Percentiles rank a stretch among this genome's conserved stretches.
phyloP scores from a whole-genome alignment of 352 stramenopile genomes.

The Globisporangium camurandrum region DNA sequence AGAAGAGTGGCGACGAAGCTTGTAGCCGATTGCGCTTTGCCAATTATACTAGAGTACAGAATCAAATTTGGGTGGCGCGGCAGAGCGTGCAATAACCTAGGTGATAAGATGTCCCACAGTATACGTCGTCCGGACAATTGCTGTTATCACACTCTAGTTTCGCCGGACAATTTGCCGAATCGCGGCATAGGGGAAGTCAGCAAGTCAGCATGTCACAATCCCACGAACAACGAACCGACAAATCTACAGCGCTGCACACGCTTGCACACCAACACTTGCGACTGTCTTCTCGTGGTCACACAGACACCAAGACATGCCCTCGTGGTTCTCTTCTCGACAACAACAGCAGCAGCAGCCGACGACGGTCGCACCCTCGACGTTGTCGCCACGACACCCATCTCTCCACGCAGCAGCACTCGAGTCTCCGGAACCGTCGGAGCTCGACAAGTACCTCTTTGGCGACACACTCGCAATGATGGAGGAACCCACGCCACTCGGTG shows the following conservation, averaged over 20 bases:
- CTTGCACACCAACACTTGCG: not conserved
- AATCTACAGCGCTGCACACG: too few species aligned
- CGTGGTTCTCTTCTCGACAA: not conserved
- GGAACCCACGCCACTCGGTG: slow-evolving; percentile 9
- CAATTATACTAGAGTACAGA: too few species aligned
- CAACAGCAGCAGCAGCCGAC: too few species aligned
- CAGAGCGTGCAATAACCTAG: too few species aligned
- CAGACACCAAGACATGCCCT: not conserved
- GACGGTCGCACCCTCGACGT: not conserved
- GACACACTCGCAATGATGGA: slow-evolving; percentile 8
- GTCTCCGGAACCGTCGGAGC: not conserved
- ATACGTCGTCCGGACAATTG: too few species aligned
- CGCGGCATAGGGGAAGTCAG: not conserved
- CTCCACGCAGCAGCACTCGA: not conserved
- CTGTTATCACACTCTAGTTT: too few species aligned
- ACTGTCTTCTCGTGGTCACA: not conserved
- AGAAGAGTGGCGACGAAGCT: too few species aligned
- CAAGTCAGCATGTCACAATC: not conserved
- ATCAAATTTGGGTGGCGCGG: too few species aligned
- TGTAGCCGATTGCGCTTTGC: too few species aligned
- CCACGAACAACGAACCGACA: not conserved
- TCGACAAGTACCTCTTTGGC: slow-evolving; percentile 9
- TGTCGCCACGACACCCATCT: not conserved
- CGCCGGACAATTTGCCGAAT: too few species aligned
- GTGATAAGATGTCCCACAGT: too few species aligned